phyloP scores from a whole-genome alignment of 805 yeast genomes.

The Kodamaea leandrae region DNA sequence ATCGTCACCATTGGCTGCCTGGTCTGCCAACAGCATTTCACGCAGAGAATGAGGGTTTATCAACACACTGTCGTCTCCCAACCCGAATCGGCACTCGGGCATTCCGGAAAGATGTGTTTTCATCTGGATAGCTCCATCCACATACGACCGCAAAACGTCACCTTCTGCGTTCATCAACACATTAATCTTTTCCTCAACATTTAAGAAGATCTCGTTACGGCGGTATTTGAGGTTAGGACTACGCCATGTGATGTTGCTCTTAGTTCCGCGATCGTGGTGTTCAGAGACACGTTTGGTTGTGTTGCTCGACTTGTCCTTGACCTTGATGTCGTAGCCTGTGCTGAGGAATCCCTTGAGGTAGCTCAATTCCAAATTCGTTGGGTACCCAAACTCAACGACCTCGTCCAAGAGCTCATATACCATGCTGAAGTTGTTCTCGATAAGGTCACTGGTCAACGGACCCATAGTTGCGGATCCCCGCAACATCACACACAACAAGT shows the following conservation, averaged over 20 bases:
- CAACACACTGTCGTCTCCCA: constrained; percentile 50
- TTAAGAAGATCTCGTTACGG: constrained; percentile 74
- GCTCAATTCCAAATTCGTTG: constrained; percentile 57
- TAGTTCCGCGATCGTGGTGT: constrained; percentile 6
- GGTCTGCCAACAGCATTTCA: background rate
- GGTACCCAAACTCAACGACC: constrained; percentile 73
- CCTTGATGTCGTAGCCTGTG: constrained; percentile 17
- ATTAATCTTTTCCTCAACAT: constrained; percentile 72
- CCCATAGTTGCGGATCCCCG: constrained; percentile 8
- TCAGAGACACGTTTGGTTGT: background rate
- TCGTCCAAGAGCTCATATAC: constrained; percentile 80
- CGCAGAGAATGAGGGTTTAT: constrained; percentile 12
- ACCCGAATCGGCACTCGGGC: constrained; percentile 80
- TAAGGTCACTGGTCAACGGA: constrained; percentile 32
- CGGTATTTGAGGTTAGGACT: constrained; percentile 68
- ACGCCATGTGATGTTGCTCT: constrained; percentile 60
- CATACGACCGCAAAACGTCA: constrained; percentile 61
- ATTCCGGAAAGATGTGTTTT: constrained; percentile 73
- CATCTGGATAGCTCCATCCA: constrained; percentile 73
- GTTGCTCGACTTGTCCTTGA: constrained; percentile 14
- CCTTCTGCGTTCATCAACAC: constrained; percentile 67
- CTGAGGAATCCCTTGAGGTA: constrained; percentile 22
- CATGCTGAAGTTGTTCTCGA: constrained; percentile 63
- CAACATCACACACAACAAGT: constrained; percentile 42
- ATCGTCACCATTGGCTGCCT: constrained; percentile 18